Percentiles rank a stretch among this genome's conserved stretches.
Conservation (phyloP, 768 basidiomycete species). For the Pulveroboletus ravenelii region DNA sequence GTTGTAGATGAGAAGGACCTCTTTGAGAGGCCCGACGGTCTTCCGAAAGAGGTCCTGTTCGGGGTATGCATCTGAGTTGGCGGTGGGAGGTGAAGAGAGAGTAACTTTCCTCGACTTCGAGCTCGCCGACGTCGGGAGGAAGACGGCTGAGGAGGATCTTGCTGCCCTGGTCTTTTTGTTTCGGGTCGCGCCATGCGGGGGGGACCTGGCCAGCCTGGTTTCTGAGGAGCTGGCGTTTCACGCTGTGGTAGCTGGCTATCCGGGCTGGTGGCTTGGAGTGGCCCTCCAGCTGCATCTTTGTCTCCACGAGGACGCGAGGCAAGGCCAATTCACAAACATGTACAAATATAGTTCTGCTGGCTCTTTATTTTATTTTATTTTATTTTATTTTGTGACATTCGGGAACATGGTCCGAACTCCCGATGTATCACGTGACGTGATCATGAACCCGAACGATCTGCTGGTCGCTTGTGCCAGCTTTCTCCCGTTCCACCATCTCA, state of each 20-base stretch:
- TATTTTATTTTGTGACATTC: too few relatives aligned
- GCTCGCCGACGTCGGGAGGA: constrained; percentile 63
- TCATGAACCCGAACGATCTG: background rate
- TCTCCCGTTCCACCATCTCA: constrained; percentile 2
- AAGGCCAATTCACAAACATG: background rate
- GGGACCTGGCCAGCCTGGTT: constrained; percentile 50
- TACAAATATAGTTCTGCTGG: background rate
- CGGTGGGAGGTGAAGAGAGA: background rate
- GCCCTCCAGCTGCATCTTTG: background rate
- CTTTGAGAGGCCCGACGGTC: constrained; percentile 70
- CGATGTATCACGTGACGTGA: constrained; percentile 8
- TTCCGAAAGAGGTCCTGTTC: constrained; percentile 70
- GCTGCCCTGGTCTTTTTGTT: constrained; percentile 44
- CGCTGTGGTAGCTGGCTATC: constrained; percentile 44
- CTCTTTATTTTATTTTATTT: too few relatives aligned
- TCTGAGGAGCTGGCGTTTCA: constrained; percentile 56
- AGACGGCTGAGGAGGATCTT: constrained; percentile 64
- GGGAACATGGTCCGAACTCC: background rate
- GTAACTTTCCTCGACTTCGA: constrained; percentile 60
- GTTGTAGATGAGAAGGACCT: constrained; percentile 70
- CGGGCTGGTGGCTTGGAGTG: constrained; percentile 27
- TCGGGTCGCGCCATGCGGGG: constrained; percentile 56
- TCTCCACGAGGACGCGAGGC: too few relatives aligned
- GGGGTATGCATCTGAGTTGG: constrained; percentile 11
- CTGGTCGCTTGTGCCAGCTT: background rate